These are phyloP conservation scores for Viridothelium virens DNA, from an alignment of 495 filamentous ascomycete genomes.

Conservation along the genomic window DNA sequence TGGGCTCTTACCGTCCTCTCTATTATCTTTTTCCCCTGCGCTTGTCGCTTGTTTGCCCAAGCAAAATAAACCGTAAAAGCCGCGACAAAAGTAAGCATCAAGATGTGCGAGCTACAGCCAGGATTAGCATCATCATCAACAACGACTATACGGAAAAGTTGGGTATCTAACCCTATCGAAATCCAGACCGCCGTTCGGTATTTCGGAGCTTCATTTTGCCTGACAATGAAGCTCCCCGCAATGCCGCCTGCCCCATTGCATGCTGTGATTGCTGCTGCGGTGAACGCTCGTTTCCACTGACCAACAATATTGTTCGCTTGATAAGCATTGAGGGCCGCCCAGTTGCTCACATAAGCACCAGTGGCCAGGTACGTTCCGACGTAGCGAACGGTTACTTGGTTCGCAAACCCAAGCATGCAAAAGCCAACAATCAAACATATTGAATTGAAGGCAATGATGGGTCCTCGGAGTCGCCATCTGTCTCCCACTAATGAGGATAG, in stretches of 20 bases:
- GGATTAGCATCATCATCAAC: neutral
- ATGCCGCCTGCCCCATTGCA: conserved; percentile 70
- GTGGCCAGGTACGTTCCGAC: conserved; percentile 68
- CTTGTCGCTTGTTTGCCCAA: conserved; percentile 48
- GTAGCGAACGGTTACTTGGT: conserved; percentile 61
- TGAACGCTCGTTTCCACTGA: conserved; percentile 72
- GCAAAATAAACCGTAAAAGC: conserved; percentile 57
- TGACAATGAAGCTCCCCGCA: conserved; percentile 67
- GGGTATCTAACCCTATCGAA: conserved; percentile 50
- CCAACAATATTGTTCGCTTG: conserved; percentile 63
- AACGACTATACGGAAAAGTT: neutral
- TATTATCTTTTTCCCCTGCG: conserved; percentile 41
- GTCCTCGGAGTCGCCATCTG: conserved; percentile 54
- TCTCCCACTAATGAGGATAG: conserved; percentile 63
- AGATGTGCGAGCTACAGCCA: conserved; percentile 48
- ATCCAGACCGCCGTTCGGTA: conserved; percentile 68
- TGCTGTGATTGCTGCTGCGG: conserved; percentile 58
- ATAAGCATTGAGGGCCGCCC: conserved; percentile 69
- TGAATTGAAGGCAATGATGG: conserved; percentile 66
- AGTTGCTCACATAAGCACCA: conserved; percentile 71
- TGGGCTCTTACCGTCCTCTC: conserved; percentile 43
- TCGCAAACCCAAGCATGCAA: conserved; percentile 63
- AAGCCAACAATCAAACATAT: conserved; percentile 64
- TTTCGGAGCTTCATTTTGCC: conserved; percentile 56
- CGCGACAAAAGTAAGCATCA: conserved; percentile 56